Percentiles rank a stretch among this genome's conserved stretches.
phyloP scores from a whole-genome alignment of 257 asterid genomes.

The Fraxinus cuspidata region DNA sequence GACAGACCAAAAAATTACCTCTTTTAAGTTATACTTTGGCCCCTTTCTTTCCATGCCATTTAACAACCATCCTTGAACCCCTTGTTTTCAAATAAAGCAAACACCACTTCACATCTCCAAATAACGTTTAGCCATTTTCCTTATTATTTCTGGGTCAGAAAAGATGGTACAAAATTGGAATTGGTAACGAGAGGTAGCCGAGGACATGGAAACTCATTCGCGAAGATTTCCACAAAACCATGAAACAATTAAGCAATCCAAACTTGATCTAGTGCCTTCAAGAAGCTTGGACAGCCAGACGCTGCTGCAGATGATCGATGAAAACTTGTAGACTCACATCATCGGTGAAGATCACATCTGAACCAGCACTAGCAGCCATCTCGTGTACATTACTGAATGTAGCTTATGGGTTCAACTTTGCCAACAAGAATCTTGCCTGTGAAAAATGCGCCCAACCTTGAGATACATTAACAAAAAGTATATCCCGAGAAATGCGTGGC shows the following conservation, averaged over 20 bases:
- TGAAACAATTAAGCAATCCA: conserved; percentile 1
- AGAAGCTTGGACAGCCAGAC: conserved; percentile 90
- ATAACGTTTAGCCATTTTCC: background rate
- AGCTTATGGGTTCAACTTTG: conserved; percentile 94
- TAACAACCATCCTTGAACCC: conserved; percentile 32
- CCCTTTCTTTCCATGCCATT: conserved; percentile 20
- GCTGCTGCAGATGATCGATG: conserved; percentile 90
- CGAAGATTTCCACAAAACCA: conserved; percentile 15
- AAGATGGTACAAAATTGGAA: conserved; percentile 19
- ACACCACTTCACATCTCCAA: conserved; percentile 24
- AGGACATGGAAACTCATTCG: conserved; percentile 5
- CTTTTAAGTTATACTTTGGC: conserved; percentile 39
- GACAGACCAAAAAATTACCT: conserved; percentile 27
- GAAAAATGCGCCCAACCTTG: conserved; percentile 44
- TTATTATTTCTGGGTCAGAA: conserved; percentile 23
- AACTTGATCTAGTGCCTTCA: conserved; percentile 24
- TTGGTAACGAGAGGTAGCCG: conserved; percentile 27
- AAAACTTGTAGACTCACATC: conserved; percentile 92
- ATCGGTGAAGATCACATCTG: conserved; percentile 90
- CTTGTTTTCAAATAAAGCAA: conserved; percentile 21
- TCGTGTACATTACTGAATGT: conserved; percentile 80
- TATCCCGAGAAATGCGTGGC: background rate
- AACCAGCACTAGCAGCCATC: conserved; percentile 76
- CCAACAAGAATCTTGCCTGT: conserved; percentile 96
- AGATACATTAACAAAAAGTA: background rate